These are phyloP conservation scores for Epichloe sp. DNA, from an alignment of 2,329 filamentous ascomycete species.

Conservation along the genomic window DNA sequence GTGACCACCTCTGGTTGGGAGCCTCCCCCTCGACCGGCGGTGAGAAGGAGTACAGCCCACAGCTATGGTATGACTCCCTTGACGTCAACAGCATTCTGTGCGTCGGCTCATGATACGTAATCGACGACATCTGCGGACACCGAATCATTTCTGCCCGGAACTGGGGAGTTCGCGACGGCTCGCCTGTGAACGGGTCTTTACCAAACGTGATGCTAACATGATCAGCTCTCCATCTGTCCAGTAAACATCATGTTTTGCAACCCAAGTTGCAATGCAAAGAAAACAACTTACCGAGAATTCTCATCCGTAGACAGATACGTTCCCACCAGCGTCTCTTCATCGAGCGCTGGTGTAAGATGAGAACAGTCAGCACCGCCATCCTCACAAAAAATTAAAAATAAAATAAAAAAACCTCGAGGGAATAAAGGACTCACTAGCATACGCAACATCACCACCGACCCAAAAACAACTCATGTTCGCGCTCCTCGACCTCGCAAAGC, in stretches of 20 bases:
- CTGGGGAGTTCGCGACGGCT: not conserved
- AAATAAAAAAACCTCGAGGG: not conserved
- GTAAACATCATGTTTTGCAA: not conserved
- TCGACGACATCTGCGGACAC: slow-evolving; percentile 29
- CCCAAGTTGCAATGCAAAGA: not conserved
- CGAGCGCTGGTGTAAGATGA: slow-evolving; percentile 15
- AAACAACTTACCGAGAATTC: slow-evolving; percentile 23
- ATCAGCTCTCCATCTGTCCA: not conserved
- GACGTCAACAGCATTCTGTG: slow-evolving; percentile 31
- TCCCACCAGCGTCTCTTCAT: slow-evolving; percentile 22
- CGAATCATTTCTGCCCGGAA: slow-evolving; percentile 23
- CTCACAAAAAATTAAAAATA: not conserved
- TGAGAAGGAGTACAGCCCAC: slow-evolving; percentile 25
- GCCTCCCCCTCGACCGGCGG: slow-evolving; percentile 14
- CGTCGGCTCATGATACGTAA: slow-evolving; percentile 32
- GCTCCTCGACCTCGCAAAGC: slow-evolving; percentile 13
- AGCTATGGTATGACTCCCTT: slow-evolving; percentile 17
- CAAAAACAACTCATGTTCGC: slow-evolving; percentile 28
- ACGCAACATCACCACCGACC: slow-evolving; percentile 28
- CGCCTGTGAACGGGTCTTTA: slow-evolving; percentile 1
- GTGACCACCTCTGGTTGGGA: slow-evolving; percentile 22
- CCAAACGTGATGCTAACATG: slow-evolving; percentile 6
- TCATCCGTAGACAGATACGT: slow-evolving; percentile 30
- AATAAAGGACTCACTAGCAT: slow-evolving; percentile 26
- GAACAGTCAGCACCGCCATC: not conserved